phyloP scores from a whole-genome alignment of 2,329 filamentous ascomycete species.

The Sphaerulina vaccinii region DNA sequence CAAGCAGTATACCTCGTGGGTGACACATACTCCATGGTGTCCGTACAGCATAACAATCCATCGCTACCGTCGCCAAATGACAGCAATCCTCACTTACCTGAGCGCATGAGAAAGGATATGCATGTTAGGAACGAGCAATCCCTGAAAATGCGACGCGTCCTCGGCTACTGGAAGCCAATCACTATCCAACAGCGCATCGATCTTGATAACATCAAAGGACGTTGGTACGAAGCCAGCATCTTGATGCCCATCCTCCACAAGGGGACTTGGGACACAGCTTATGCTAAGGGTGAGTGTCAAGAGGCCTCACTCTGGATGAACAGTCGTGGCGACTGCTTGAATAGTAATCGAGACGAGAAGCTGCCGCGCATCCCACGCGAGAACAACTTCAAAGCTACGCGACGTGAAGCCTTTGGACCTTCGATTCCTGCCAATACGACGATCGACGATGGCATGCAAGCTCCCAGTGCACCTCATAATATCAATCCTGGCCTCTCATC shows the following conservation, averaged over 20 bases:
- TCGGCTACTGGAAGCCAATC: slow-evolving; percentile 47
- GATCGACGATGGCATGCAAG: slow-evolving; percentile 43
- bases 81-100: slow-evolving; percentile 47
- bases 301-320: slow-evolving; percentile 41
- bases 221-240: slow-evolving; percentile 59
- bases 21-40: slow-evolving; percentile 53
- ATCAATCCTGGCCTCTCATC: slow-evolving; percentile 22
- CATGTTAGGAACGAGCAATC: slow-evolving; percentile 48
- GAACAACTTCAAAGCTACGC: slow-evolving; percentile 35
- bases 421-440: slow-evolving; percentile 41
- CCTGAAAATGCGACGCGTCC: slow-evolving; percentile 37
- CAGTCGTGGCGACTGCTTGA: slow-evolving; percentile 36
- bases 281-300: slow-evolving; percentile 34
- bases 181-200: slow-evolving; percentile 36
- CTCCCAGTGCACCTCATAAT: slow-evolving; percentile 29
- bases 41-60: slow-evolving; percentile 40
- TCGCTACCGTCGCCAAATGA: slow-evolving; percentile 37
- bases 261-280: slow-evolving; percentile 28
- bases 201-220: slow-evolving; percentile 55
- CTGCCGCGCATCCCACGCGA: slow-evolving; percentile 31
- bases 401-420: slow-evolving; percentile 44
- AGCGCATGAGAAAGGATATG: slow-evolving; percentile 54
- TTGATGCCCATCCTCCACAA: slow-evolving; percentile 46
- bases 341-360: slow-evolving; percentile 31
- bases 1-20: slow-evolving; percentile 46